phyloP scores from a whole-genome alignment of 2,329 filamentous ascomycete species.

The Clathrospora elynae region DNA sequence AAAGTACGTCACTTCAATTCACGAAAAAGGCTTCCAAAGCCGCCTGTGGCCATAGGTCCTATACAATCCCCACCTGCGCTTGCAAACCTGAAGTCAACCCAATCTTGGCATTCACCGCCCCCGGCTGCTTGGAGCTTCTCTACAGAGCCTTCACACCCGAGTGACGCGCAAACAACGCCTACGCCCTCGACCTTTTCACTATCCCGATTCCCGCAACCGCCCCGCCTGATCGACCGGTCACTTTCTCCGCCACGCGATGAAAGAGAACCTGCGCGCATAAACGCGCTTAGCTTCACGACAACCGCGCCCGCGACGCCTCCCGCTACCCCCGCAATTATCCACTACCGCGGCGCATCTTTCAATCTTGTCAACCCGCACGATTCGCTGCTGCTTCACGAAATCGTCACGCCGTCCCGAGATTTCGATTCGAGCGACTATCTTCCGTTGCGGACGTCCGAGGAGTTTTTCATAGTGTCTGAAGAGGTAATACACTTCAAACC shows the following conservation, averaged over 20 bases:
- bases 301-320: slow-evolving; percentile 43
- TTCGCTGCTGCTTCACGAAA: slow-evolving; percentile 43
- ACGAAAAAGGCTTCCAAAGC: slow-evolving; percentile 45
- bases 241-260: slow-evolving; percentile 30
- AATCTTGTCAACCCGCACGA: slow-evolving; percentile 49
- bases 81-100: slow-evolving; percentile 26
- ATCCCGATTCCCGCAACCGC: slow-evolving; percentile 45
- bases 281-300: slow-evolving; percentile 30
- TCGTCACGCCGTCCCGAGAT: slow-evolving; percentile 46
- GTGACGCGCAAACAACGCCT: slow-evolving; percentile 20
- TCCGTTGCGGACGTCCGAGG: slow-evolving; percentile 30
- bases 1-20: slow-evolving; percentile 42
- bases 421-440: slow-evolving; percentile 43
- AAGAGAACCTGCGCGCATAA: slow-evolving; percentile 25
- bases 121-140: slow-evolving; percentile 26
- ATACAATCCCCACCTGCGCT: slow-evolving; percentile 12
- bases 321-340: slow-evolving; percentile 45
- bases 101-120: slow-evolving; percentile 24
- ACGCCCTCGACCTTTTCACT: slow-evolving; percentile 38
- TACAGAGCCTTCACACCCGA: slow-evolving; percentile 28
- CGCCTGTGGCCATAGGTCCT: slow-evolving; percentile 23
- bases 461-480: slow-evolving; percentile 18
- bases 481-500: slow-evolving; percentile 20
- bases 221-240: slow-evolving; percentile 26
- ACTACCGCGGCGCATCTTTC: slow-evolving; percentile 49